A percentile compares a stretch with the other conserved stretches of the same genome.
These are phyloP conservation scores for Didymosphaeria variabile DNA, from an alignment of 2,329 filamentous ascomycete species.

Conservation along the genomic window DNA sequence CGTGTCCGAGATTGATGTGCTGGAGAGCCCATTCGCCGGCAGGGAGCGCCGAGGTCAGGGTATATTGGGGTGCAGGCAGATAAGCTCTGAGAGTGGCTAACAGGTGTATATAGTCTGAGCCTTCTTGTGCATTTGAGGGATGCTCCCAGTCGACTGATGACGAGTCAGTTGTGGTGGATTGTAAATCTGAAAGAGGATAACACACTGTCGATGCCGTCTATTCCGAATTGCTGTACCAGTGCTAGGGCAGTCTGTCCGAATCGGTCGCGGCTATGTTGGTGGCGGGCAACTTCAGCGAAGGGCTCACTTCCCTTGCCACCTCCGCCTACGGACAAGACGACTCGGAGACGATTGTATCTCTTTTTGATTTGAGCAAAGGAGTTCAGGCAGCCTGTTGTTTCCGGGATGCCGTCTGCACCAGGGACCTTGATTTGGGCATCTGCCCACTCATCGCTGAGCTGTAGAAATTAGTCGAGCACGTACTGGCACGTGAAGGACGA, in stretches of 20 bases:
- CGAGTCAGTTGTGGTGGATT: slow-evolving; percentile 22
- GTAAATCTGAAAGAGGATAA: neutral
- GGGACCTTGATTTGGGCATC: slow-evolving; percentile 77
- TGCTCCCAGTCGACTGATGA: slow-evolving; percentile 82
- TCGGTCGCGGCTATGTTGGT: slow-evolving; percentile 68
- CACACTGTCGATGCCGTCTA: slow-evolving; percentile 80
- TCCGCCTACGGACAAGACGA: slow-evolving; percentile 82
- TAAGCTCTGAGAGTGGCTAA: slow-evolving; percentile 72
- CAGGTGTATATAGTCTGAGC: slow-evolving; percentile 74
- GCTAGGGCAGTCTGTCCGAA: slow-evolving; percentile 74
- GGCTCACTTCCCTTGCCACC: slow-evolving; percentile 72
- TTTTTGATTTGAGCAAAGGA: slow-evolving; percentile 78
- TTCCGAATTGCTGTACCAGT: slow-evolving; percentile 74
- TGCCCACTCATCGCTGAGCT: slow-evolving; percentile 83
- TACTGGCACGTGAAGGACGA: slow-evolving; percentile 46
- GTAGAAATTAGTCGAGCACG: slow-evolving; percentile 28
- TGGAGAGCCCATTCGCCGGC: slow-evolving; percentile 72
- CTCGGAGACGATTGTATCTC: slow-evolving; percentile 73
- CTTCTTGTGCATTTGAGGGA: slow-evolving; percentile 71
- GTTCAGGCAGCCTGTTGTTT: slow-evolving; percentile 65
- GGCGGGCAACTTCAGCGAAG: slow-evolving; percentile 73
- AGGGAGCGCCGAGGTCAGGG: slow-evolving; percentile 77
- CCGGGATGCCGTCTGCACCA: slow-evolving; percentile 56
- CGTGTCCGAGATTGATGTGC: slow-evolving; percentile 71
- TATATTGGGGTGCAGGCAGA: slow-evolving; percentile 73